Conservation (phyloP, 345 rosid genomes). For the Murraya paniculata region DNA sequence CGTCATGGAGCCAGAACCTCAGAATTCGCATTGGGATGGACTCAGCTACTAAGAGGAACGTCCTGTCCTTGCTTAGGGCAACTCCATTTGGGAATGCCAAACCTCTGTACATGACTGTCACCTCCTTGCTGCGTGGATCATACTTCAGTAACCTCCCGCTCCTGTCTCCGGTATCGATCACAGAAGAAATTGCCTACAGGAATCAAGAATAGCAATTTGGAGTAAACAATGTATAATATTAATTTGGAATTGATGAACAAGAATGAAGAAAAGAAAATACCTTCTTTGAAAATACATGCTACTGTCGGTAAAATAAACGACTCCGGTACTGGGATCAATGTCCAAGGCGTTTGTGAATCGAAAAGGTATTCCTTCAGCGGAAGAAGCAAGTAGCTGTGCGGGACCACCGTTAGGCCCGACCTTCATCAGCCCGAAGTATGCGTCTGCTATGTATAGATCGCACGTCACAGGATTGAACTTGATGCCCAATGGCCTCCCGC, state of each 20-base stretch:
- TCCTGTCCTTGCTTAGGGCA: slow-evolving; percentile 43
- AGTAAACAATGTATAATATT: too few species aligned
- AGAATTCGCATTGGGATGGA: slow-evolving; percentile 19
- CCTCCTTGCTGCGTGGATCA: slow-evolving; percentile 27
- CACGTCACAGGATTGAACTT: slow-evolving; percentile 37
- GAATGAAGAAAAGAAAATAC: slow-evolving; percentile 14
- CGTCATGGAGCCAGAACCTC: slow-evolving; percentile 17
- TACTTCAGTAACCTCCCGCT: slow-evolving; percentile 47
- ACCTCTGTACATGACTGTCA: slow-evolving; percentile 24
- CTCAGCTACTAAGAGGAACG: slow-evolving; percentile 41
- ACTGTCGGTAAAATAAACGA: slow-evolving; percentile 50
- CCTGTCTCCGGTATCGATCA: slow-evolving; percentile 25
- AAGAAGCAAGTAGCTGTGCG: slow-evolving; percentile 29
- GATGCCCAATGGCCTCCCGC: slow-evolving; percentile 59
- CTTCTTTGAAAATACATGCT: slow-evolving; percentile 40
- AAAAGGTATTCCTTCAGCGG: slow-evolving; percentile 38
- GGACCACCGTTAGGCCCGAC: slow-evolving; percentile 43
- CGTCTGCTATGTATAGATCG: slow-evolving; percentile 58
- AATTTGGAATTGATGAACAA: too few species aligned
- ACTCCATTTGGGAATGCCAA: slow-evolving; percentile 50
- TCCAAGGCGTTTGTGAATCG: slow-evolving; percentile 42
- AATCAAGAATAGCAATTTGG: background rate
- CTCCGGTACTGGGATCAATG: slow-evolving; percentile 36
- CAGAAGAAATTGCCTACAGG: slow-evolving; percentile 22
- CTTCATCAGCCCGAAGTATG: slow-evolving; percentile 42